Base-by-base conservation (phyloP, 2,329 filamentous ascomycete species). In the Zymoseptoria passerinii region DNA sequence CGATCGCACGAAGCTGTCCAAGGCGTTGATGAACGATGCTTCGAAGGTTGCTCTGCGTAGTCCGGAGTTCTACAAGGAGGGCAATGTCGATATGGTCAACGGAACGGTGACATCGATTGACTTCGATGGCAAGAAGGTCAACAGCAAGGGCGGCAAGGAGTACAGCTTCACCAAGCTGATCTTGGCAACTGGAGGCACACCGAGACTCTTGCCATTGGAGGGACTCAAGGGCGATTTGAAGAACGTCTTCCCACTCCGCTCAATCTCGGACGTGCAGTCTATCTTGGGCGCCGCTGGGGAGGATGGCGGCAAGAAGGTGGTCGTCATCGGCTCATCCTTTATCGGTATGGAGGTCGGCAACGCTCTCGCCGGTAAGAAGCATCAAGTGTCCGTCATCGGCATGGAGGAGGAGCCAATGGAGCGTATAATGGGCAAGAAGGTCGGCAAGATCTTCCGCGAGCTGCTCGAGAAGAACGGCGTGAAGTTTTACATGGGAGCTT, bases 261-360 rank as follows among this genome's bases (percentile, higher is more conserved):
- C 80, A 9, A 79, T 95, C n/a, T 81, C 86, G 49, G 86, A 97
- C 69, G 83, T 86, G 0, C 84, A 92, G 71, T 81, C 80, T 59
- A 96, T 99, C 64, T 80, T 90, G 27, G 80, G 78, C 1, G 90
- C 90, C 6, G 88, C 95, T 52, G 90, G 90, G 6, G 77, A 82
- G 28, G 83, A 89, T 50, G 87, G 89, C 70, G 85, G 84, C 59
- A 96, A 96, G 81, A 96, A 96, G 74, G 85, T 99, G 65, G 90
- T 96, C 52, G 81, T 99, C 13, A 80, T 99, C 56, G 94, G 94
- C 48, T 92, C 88, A 59, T 95, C 90, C 0, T 99, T 99, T 74
- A 99, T 99, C 70, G 94, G 94, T 48, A 95, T 99, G 89, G 94
- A 99, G 74, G 83, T 95, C n/a, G 92, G 89, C 61, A 94, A 92